These are phyloP conservation scores for Epithele typhae DNA, from an alignment of 768 basidiomycete genomes.

Conservation along the genomic window DNA sequence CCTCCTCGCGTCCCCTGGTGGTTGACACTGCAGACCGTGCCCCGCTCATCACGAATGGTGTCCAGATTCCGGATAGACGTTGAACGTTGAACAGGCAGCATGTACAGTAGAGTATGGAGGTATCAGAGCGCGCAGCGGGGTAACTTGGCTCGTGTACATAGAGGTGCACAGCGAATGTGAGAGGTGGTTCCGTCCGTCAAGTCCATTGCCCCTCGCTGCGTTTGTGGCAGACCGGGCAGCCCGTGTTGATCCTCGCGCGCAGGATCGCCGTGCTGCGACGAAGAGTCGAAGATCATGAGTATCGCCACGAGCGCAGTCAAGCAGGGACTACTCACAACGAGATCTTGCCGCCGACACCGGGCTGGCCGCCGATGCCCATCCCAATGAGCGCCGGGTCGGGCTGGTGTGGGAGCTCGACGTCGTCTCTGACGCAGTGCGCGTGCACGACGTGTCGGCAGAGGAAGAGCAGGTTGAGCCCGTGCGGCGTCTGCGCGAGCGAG, in stretches of 20 bases:
- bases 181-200: constrained; percentile 5
- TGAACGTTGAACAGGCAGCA: too few relatives aligned
- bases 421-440: constrained; percentile 68
- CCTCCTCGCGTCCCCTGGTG: too few relatives aligned
- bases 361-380: constrained; percentile 34
- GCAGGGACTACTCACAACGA: constrained; percentile 60
- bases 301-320: background rate
- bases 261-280: constrained; percentile 61
- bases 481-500: constrained; percentile 52
- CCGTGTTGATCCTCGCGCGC: constrained; percentile 54
- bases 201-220: constrained; percentile 43
- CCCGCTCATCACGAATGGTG: too few relatives aligned
- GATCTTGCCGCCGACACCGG: constrained; percentile 65
- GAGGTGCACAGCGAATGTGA: too few relatives aligned
- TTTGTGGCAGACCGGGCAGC: constrained; percentile 77
- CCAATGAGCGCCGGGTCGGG: constrained; percentile 51
- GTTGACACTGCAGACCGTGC: too few relatives aligned
- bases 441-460: constrained; percentile 89
- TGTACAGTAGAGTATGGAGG: too few relatives aligned
- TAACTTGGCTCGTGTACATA: too few relatives aligned
- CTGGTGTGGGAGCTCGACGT: constrained; percentile 56
- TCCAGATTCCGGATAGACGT: too few relatives aligned
- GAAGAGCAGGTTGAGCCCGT: constrained; percentile 67
- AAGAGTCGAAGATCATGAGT: constrained; percentile 8
- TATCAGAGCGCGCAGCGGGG: too few relatives aligned